Base-by-base conservation (phyloP, 805 yeast species). In the Cyberlindnera bimundalis region DNA sequence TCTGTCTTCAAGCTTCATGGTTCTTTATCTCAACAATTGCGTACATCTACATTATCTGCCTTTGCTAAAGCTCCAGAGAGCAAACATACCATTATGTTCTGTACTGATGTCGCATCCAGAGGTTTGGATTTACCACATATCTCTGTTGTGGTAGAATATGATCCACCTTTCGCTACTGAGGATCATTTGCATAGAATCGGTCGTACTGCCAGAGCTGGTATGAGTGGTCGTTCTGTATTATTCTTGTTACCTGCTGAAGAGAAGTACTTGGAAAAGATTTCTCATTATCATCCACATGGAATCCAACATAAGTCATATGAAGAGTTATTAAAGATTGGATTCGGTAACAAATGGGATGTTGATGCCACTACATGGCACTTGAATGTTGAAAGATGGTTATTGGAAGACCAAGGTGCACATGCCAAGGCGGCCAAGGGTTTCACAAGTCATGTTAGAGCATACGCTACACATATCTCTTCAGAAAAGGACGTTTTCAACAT, bases 51-150 rank as follows among this genome's bases (percentile, higher is more conserved):
- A 0, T 70, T 62, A 46, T 67, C 47, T 42, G 66, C 70, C 28
- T 72, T 65, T 47, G 59, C 60, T 53, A 62, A 56, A 36, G 59
- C 54, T 32, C 67, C 60, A 1, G 67, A 66, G 29, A 68, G 71
- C 6, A 72, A 72, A 42, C 81, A 81, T 53, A 72, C 82, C 2
- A 71, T 93, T 16, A 70, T 93, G 55, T 77, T 93, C 52, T 91
- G 98, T 70, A 93, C 99, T 0, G 99, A 93, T 72, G 98, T 93
- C 46, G 99, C 97, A 0, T 81, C 98, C 25, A 79, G 99, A 66
- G 99, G 99, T 47, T 71, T 93, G 47, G 99, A 93, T 70, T 67
- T 93, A 42, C 96, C 96, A 2, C 74, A 78, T 37, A 87, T 93
- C 43, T 77, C 93, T 33, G 78, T 82, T 35, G 96, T 93, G 24